A percentile compares a stretch with the other conserved stretches of the same genome.
These are phyloP conservation scores for Pilatotrama ljubarskyi DNA, from an alignment of 768 basidiomycete species.

Conservation along the genomic window DNA sequence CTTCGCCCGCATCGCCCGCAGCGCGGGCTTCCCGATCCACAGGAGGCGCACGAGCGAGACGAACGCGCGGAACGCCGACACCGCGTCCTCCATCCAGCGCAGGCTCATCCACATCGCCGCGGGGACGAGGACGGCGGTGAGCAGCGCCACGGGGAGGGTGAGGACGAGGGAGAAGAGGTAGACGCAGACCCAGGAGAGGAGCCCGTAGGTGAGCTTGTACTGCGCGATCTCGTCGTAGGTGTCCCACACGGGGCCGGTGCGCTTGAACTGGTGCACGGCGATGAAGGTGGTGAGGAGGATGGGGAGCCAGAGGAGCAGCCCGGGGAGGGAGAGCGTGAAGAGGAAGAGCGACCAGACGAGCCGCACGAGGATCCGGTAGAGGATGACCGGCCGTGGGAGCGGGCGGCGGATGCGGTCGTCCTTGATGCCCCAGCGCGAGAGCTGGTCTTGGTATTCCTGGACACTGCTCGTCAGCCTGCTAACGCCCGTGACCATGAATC, in stretches of 20 bases:
- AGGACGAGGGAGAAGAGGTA: constrained; percentile 55
- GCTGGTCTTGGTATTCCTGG: constrained; percentile 74
- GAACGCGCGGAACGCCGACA: constrained; percentile 78
- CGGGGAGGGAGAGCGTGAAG: constrained; percentile 67
- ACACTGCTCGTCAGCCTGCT: background rate
- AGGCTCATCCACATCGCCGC: constrained; percentile 87
- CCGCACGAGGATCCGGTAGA: constrained; percentile 67
- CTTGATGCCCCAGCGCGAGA: constrained; percentile 69
- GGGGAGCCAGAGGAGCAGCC: constrained; percentile 81
- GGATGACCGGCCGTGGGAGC: constrained; percentile 48
- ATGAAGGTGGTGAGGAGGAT: constrained; percentile 70
- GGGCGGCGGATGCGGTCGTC: constrained; percentile 82
- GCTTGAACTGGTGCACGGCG: constrained; percentile 75
- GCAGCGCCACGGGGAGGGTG: constrained; percentile 60
- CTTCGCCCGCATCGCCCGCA: constrained; percentile 53
- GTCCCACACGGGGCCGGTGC: constrained; percentile 79
- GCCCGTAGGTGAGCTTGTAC: constrained; percentile 83
- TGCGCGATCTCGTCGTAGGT: constrained; percentile 91
- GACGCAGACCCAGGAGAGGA: constrained; percentile 69
- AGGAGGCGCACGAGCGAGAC: constrained; percentile 61
- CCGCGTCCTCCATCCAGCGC: constrained; percentile 85
- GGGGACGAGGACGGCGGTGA: constrained; percentile 65
- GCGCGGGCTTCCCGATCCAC: constrained; percentile 55
- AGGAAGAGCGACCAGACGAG: constrained; percentile 63
- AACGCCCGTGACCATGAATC: background rate